Base-by-base conservation (phyloP, 345 rosid genomes). In the Salix arbutifolia region DNA sequence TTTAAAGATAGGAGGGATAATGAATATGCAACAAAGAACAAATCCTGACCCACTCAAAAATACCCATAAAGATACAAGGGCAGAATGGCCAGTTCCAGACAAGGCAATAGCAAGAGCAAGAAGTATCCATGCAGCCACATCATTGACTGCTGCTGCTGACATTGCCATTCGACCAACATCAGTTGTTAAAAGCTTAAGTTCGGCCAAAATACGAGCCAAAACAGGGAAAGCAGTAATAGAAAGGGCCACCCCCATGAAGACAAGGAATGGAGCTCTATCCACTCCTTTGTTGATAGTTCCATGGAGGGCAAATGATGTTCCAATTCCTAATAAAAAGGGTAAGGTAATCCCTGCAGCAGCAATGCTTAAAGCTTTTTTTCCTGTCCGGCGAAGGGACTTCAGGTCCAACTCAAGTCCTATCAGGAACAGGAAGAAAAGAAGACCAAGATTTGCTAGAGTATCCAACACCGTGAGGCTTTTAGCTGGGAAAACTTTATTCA, bases 221-320 rank as follows among this genome's bases (percentile, higher is more conserved):
- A 93, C 91, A 0, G 94, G 96, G 78, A 93, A 93, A 31, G 96
- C 97, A 6, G 97, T 93, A 73, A 93, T 85, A 0, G 94, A 91
- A 74, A 90, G 88, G 2, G 97, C 90, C 18, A 93, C 97, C 19
- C 97, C 97, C 94, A 93, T 93, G 89, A 90, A 93, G 3, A 91
- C 88, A 70, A 91, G 89, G 73, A 91, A 89, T 21, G 97, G 85
- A 69, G 88, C 78, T 64, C 71, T 50, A 33, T 67, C 52, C 7
- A 82, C 88, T 5, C 85, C 88, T 62, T 83, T 71, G 21, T 88
- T 78, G 42, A 89, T 81, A 3, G 88, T 80, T 30, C 73, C 78
- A 6, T 82, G 83, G 72, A 91, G 90, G 50, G 81, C 86, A 48
- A 76, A 85, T 18, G 97, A 89, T 18, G 91, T 81, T 46, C 94